Conservation (phyloP, 164 flowering plant species). For the Piper betle region DNA sequence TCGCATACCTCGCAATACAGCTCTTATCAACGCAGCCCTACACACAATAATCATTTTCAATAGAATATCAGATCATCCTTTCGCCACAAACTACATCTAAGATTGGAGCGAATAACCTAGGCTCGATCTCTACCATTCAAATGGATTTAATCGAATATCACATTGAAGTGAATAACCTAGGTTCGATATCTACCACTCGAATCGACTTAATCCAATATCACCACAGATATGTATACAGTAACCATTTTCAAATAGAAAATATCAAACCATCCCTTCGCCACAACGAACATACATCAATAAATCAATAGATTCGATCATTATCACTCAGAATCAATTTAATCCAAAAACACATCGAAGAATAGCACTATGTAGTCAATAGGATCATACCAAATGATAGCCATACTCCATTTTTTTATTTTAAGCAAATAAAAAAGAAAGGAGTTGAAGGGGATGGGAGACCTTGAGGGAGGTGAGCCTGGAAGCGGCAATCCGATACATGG, state of each 20-base stretch:
- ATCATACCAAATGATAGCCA: not conserved
- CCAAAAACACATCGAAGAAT: not conserved
- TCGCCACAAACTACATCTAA: not conserved
- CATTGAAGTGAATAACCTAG: no score
- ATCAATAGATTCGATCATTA: not conserved
- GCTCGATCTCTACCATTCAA: no score
- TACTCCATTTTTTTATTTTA: not conserved
- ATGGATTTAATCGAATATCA: no score
- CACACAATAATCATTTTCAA: not conserved
- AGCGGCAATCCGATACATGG: conserved; percentile 61
- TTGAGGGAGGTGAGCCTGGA: conserved; percentile 47
- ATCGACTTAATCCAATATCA: no score
- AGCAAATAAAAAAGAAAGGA: not conserved
- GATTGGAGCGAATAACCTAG: not conserved
- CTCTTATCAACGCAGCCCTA: conserved; percentile 23
- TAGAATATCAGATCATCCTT: not conserved
- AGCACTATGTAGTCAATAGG: not conserved
- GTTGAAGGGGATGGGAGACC: conserved; percentile 18
- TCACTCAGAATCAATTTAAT: not conserved
- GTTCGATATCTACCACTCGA: no score
- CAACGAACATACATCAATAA: not conserved
- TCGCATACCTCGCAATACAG: conserved; percentile 34
- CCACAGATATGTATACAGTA: no score
- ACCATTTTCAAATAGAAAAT: no score
- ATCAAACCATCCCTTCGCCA: not conserved